These are phyloP conservation scores for Phtheirospermum japonicum DNA, from an alignment of 257 asterid genomes.

Conservation along the genomic window DNA sequence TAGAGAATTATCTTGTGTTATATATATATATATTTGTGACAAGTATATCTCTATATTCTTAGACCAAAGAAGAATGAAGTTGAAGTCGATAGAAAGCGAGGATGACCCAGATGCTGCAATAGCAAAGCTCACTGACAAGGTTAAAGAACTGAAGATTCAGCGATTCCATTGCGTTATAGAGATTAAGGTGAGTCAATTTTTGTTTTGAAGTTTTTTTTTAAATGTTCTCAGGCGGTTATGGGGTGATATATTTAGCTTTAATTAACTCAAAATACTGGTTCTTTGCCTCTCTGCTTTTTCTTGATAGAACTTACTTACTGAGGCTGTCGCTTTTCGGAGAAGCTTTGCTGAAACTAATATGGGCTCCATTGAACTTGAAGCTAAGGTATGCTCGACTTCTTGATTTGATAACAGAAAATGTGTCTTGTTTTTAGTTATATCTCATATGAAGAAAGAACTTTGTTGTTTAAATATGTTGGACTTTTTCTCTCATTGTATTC, in stretches of 20 bases:
- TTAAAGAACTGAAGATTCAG: slow-evolving; percentile 56
- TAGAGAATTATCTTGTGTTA: neutral
- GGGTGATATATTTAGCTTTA: slow-evolving; percentile 11
- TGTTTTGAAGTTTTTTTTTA: slow-evolving; percentile 13
- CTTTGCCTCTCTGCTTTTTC: slow-evolving; percentile 21
- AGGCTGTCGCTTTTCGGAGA: slow-evolving; percentile 70
- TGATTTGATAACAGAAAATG: slow-evolving; percentile 18
- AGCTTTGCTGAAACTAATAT: slow-evolving; percentile 61
- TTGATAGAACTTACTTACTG: slow-evolving; percentile 61
- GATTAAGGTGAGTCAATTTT: slow-evolving; percentile 52
- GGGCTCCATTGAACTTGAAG: slow-evolving; percentile 63
- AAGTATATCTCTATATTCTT: slow-evolving; percentile 23
- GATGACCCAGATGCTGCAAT: slow-evolving; percentile 54
- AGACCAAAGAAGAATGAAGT: slow-evolving; percentile 53
- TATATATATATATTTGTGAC: slow-evolving; percentile 13
- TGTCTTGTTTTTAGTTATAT: slow-evolving; percentile 10
- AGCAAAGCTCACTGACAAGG: slow-evolving; percentile 47
- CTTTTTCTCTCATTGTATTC: slow-evolving; percentile 13
- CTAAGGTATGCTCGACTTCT: slow-evolving; percentile 50
- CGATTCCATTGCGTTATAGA: slow-evolving; percentile 51
- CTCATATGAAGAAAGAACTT: slow-evolving; percentile 2
- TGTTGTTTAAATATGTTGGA: slow-evolving; percentile 13
- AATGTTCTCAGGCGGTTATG: slow-evolving; percentile 29
- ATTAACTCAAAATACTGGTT: slow-evolving; percentile 29
- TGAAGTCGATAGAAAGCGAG: slow-evolving; percentile 61